Conservation (phyloP, 2,329 filamentous ascomycete species). For the Aspergillus intermedius region DNA sequence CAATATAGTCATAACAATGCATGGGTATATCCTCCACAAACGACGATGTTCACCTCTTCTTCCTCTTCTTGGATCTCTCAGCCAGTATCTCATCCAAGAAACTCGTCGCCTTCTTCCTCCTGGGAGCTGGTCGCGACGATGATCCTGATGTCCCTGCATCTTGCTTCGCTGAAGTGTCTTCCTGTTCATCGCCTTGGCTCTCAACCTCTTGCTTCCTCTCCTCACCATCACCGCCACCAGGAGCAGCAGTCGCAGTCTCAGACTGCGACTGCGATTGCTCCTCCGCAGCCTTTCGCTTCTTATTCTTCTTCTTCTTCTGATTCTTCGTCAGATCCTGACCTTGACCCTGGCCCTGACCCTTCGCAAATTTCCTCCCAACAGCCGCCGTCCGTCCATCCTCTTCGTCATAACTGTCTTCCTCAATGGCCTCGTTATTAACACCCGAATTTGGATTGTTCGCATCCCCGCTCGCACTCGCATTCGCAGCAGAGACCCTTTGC, state of each 20-base stretch:
- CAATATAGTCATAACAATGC: not conserved
- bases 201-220: not conserved
- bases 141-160: not conserved
- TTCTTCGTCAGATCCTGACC: not conserved
- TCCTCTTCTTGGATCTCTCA: conserved; percentile 46
- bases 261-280: not conserved
- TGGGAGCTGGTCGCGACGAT: conserved; percentile 14
- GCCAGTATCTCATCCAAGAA: conserved; percentile 51
- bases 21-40: not conserved
- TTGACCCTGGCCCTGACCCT: not conserved
- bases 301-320: conserved; percentile 12
- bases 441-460: conserved; percentile 15
- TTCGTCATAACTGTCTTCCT: conserved; percentile 31
- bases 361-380: conserved; percentile 22
- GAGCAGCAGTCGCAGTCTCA: conserved; percentile 4
- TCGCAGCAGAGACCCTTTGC: conserved; percentile 2
- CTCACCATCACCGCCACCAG: conserved; percentile 1
- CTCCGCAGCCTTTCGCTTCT: conserved; percentile 8
- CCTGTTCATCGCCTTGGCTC: not conserved
- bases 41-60: conserved; percentile 28
- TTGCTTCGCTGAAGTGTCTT: not conserved
- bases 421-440: conserved; percentile 17
- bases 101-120: conserved; percentile 38
- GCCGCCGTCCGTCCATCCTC: conserved; percentile 39
- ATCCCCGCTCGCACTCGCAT: not conserved